Base-by-base conservation (phyloP, 2,329 filamentous ascomycete genomes). In the Didymella glomerata region DNA sequence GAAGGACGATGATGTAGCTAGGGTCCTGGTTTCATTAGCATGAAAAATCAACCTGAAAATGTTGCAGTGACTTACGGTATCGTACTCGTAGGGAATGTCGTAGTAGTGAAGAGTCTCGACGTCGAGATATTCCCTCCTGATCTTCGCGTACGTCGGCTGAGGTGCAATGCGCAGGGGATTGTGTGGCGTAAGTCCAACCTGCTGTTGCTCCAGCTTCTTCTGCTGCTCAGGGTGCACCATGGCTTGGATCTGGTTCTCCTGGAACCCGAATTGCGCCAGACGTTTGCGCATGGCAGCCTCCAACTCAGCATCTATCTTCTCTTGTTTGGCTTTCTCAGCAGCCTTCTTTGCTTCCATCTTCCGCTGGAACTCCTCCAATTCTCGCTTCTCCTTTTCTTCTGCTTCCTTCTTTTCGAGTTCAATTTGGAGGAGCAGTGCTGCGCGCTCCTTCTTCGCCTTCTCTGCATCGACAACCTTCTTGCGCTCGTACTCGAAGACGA, bases 1-100 rank as follows among this genome's bases (percentile, higher is more conserved):
- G 78, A 11, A 82, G 74, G 57, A 83, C 80, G 67, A 83, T 80
- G 69, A 83, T 79, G 72, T 79, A 83, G 54, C 81, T 76, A 10
- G 75, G 72, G 65, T 83, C 78, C 67, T 70, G 47, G 27, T 36
- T 40, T 3, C 20, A 13, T 49, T 48, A 60, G 68, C 53, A 65
- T 28, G 22, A 40, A n/a, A 28, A 25, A 18, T 16, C 4, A 22
- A 5, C 14, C 28, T 5, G 34, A n/a, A 22, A 32, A 11, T 13
- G 9, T 13, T 16, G 9, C 36, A 1, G 2, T 14, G n/a, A 77
- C 80, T 76, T 77, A 83, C 81, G 28, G 68, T 65, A 63, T 83
- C 81, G 62, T 76, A 76, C 60, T 83, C 80, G 59, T 79, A 83
- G 1, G 80, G 80, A 20, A 83, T 77, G 22, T 79, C 72, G 61